Evolutionary conservation across 2,329 filamentous ascomycete genomes (phyloP), one percentile per base, ranked within the genome.

Genomic region (Madurella fahalii): DNA sequence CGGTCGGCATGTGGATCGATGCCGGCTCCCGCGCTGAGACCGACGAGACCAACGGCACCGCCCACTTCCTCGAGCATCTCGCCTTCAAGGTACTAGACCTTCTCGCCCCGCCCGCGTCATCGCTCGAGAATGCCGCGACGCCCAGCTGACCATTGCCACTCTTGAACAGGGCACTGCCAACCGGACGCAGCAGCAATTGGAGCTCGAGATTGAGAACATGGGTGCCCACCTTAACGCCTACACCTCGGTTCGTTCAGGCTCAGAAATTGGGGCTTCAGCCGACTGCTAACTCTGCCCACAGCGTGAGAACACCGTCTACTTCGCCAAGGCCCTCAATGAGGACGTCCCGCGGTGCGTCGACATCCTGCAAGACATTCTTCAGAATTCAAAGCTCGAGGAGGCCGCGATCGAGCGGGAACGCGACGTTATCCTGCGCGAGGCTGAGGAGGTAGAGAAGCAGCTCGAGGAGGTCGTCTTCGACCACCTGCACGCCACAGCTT

Each of bases 121-220:
- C 25, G 34, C 32, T 40, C 17, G 32, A 37, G 47, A 39, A 43
- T 30, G n/a, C 11, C n/a, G 18, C 16, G 18, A n/a, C 9, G 9
- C 17, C 40, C 30, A 12, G 20, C 56, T 59, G 44, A 61, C 50
- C 41, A 11, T 4, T 31, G 39, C 32, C 9, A 18, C n/a, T 25
- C 25, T 25, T 25, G 9, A 39, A 54, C 60, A 92, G 92, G 94
- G 94, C 67, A 99, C 94, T 65, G 82, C 88, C 75, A 95, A 89
- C 80, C 85, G 94, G 76, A 91, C 89, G 63, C 94, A 99, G 77
- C 89, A 95, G 73, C 94, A 99, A 79, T 82, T 99, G 72, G 94
- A 99, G 81, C 86, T 99, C 63, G 94, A 99, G 81, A 97, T 99
- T 71, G 94, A 99, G 83, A 99, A 99, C 80, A 96, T 99, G 90